Conservation (phyloP, 805 yeast genomes). For the Yamadazyma ubonensis region DNA sequence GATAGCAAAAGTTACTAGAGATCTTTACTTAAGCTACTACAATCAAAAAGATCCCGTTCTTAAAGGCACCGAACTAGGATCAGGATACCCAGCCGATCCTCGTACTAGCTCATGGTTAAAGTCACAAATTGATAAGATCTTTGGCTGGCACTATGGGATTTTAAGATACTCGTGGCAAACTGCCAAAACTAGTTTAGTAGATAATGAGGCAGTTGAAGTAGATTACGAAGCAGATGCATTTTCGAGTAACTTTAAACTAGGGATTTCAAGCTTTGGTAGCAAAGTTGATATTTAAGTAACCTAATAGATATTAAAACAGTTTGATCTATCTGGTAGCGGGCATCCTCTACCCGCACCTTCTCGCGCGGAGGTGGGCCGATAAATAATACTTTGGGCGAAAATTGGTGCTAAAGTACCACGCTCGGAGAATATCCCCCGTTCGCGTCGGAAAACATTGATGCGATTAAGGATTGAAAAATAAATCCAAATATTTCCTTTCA, state of each 20-base stretch:
- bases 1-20: constrained; percentile 96
- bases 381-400: too few relatives aligned
- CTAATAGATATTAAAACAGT: neutral
- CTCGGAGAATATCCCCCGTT: constrained; percentile 14
- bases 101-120: constrained; percentile 77
- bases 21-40: constrained; percentile 48
- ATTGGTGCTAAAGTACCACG: too few relatives aligned
- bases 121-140: constrained; percentile 59
- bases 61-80: constrained; percentile 56
- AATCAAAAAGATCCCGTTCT: constrained; percentile 28
- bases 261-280: constrained; percentile 4
- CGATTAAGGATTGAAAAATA: constrained; percentile 15
- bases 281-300: neutral
- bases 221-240: constrained; percentile 51
- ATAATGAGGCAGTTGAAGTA: constrained; percentile 51
- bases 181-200: constrained; percentile 66
- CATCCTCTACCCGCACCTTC: neutral
- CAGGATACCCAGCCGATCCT: constrained; percentile 95
- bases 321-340: too few relatives aligned
- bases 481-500: constrained; percentile 2
- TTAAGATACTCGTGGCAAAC: constrained; percentile 95
- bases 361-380: too few relatives aligned
- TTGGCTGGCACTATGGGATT: constrained; percentile 80
- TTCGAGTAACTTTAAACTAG: constrained; percentile 2
- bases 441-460: constrained; percentile 21